phyloP scores from a whole-genome alignment of 371 early-diverging fungal genomes.

The Cokeromyces recurvatus region DNA sequence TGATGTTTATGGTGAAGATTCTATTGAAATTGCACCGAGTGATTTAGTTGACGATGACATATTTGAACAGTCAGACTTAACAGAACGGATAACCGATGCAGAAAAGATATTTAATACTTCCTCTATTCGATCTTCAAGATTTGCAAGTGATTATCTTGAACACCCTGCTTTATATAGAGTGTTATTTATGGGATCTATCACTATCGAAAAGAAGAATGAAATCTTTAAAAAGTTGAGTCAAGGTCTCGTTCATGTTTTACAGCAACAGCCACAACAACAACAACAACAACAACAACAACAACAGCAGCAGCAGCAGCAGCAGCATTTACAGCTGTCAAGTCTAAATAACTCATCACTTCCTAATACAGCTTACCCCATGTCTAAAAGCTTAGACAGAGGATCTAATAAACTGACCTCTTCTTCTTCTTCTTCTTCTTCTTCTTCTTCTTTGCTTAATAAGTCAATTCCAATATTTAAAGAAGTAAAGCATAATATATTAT shows the following conservation, averaged over 20 bases:
- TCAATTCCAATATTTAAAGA: slow-evolving; percentile 21
- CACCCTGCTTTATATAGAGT: slow-evolving; percentile 27
- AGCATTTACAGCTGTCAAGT: too few species aligned
- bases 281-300: neutral
- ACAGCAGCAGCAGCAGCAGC: neutral
- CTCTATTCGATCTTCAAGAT: slow-evolving; percentile 8
- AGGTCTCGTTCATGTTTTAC: slow-evolving; percentile 22
- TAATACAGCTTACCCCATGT: too few species aligned
- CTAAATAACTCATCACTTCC: too few species aligned
- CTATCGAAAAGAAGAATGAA: slow-evolving; percentile 23
- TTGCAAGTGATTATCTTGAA: slow-evolving; percentile 18
- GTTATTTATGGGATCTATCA: slow-evolving; percentile 35
- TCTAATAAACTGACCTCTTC: too few species aligned
- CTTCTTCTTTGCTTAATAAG: neutral
- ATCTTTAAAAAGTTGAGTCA: slow-evolving; percentile 31
- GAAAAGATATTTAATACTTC: slow-evolving; percentile 19
- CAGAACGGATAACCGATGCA: slow-evolving; percentile 9
- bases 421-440: neutral
- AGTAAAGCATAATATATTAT: slow-evolving; percentile 28
- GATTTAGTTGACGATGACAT: neutral
- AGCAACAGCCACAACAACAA: neutral
- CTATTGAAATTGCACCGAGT: too few species aligned
- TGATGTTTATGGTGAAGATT: too few species aligned
- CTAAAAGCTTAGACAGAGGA: too few species aligned
- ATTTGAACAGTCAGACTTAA: slow-evolving; percentile 10